Evolutionary conservation across 257 asterid species (phyloP).

Genomic region (Solanum infundibuliforme): DNA sequence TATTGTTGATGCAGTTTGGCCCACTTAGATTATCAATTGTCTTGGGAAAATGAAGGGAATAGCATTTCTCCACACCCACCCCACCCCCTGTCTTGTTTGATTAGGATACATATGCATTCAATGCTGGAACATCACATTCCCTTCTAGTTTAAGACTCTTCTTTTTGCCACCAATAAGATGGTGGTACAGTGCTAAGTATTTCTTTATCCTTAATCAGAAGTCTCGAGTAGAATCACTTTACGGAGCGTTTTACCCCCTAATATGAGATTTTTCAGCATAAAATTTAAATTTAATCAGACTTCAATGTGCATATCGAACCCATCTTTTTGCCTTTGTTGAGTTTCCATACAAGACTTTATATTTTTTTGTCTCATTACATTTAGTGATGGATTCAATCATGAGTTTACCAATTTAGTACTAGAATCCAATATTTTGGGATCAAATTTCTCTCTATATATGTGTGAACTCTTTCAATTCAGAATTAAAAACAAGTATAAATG

Average conservation of each 20-base stretch:
- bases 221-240: too few species aligned
- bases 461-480: not conserved
- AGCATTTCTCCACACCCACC: not conserved
- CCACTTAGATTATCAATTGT: not conserved
- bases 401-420: not conserved
- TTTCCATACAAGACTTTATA: not conserved
- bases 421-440: not conserved
- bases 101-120: not conserved
- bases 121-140: not conserved
- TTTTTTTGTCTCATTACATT: not conserved
- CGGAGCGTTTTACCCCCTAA: accelerated
- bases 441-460: not conserved
- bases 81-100: not conserved
- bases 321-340: not conserved
- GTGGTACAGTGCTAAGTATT: not conserved
- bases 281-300: accelerated
- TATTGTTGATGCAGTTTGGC: not conserved
- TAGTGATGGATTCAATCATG: not conserved
- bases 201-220: not conserved
- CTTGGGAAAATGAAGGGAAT: not conserved
- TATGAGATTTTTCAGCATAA: not conserved
- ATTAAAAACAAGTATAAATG: not conserved
- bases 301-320: not conserved
- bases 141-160: not conserved
- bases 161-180: too few species aligned